Evolutionary conservation across 768 basidiomycete genomes (phyloP), one percentile per base, ranked within the genome.

Genomic region (Lyophyllum atratum): DNA sequence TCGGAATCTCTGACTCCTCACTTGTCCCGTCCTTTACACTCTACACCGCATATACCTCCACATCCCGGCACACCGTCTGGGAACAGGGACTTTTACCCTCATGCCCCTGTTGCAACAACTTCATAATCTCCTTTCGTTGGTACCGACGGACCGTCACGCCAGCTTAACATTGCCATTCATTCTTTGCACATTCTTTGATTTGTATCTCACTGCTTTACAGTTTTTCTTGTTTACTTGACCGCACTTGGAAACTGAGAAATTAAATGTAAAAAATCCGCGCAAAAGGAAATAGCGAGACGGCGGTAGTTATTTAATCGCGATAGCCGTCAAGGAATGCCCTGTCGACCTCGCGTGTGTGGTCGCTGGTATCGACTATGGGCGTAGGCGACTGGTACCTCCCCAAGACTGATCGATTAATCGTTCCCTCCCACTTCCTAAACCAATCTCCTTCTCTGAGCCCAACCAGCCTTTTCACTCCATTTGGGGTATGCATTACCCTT

Each of bases 371-470:
- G 40, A 68, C 68, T 17, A 73, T 65, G 1, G 71, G 74, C 15
- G 67, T 70, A 8, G 72, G 68, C 3, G 80, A 80, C 49, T 75
- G 76, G 60, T 80, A 73, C 19, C 76, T 73, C 51, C 68, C 70
- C 4, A 73, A 59, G 2, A 92, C 89, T 0, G 84, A 84, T 22
- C 82, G 77, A 42, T 74, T 75, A 52, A 95, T 90, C 1, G 84
- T 76, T 24, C 75, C 76, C 64, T 93, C 89, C 90, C 92, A 93
- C 52, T 75, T 76, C 67, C 78, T 80, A 68, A 92, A 89, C 92
- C 92, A 95, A 59, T 87, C 82, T 8, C 85, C 87, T 70, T 93
- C 93, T 58, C 78, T 78, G 54, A 84, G 64, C 5, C 92, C 92
- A 1, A 84, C 65, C 9, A 84, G 60, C 64, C 74, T 72, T 59